These are phyloP conservation scores for Paraphoma chrysanthemicola DNA, from an alignment of 2,329 filamentous ascomycete species.

Conservation along the genomic window DNA sequence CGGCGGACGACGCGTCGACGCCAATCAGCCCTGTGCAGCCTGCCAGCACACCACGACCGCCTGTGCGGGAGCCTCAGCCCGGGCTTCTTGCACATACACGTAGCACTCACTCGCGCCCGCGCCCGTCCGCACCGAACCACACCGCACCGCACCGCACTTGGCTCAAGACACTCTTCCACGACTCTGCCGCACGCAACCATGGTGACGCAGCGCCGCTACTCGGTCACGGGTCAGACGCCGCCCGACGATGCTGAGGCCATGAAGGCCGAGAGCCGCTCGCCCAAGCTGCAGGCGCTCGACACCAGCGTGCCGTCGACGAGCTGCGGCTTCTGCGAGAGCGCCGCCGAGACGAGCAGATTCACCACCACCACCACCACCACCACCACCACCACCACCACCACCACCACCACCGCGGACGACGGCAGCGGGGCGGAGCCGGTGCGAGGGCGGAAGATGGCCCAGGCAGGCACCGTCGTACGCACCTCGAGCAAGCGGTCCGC, in stretches of 20 bases:
- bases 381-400: constrained; percentile 11
- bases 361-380: constrained; percentile 16
- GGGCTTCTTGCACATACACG: constrained; percentile 14
- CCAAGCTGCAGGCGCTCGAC: constrained; percentile 46
- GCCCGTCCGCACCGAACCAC: background rate
- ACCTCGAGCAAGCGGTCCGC: constrained; percentile 46
- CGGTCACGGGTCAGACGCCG: constrained; percentile 46
- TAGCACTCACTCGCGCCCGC: constrained; percentile 14
- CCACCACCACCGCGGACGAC: constrained; percentile 9
- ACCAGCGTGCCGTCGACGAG: constrained; percentile 40
- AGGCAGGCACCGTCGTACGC: constrained; percentile 30
- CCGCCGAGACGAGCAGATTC: constrained; percentile 15
- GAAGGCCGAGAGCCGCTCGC: constrained; percentile 35
- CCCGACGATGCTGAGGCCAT: constrained; percentile 42
- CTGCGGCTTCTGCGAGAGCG: constrained; percentile 40
- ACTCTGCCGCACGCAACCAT: constrained; percentile 13
- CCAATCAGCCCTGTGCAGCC: constrained; percentile 18
- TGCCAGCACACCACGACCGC: constrained; percentile 27
- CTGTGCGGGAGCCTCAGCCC: constrained; percentile 12
- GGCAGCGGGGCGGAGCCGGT: constrained; percentile 21
- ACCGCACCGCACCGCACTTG: background rate
- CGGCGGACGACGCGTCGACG: constrained; percentile 20
- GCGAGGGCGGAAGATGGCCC: constrained; percentile 37
- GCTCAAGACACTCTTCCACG: background rate
- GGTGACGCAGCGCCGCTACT: constrained; percentile 46